Base-by-base conservation (phyloP, 1,284 basidiomycete species). In the Irpex sp. region DNA sequence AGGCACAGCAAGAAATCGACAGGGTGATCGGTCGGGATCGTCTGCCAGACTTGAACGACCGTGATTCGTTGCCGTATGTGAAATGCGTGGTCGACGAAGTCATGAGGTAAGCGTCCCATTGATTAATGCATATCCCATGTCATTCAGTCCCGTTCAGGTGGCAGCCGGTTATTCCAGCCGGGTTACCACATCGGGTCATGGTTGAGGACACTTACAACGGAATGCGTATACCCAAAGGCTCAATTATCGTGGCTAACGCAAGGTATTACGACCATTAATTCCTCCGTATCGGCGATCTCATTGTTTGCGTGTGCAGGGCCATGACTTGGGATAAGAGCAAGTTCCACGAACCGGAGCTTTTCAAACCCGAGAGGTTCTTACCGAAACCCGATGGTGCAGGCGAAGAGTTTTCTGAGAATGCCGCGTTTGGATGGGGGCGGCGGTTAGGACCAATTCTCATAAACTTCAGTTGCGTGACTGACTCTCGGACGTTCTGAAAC, bases 41-140 rank as follows among this genome's bases (percentile, higher is more conserved):
- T 21, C 61, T 68, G 4, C 65, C 65, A 6, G 63, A 64, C 21
- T 64, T 62, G 38, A 48, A 57, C 31, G 67, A 68, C 52, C 55
- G 63, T 15, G 65, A 66, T 47, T 58, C 61, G 4, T 49, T 68
- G 5, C 65, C 67, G 7, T 68, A 68, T 57, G 54, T 68, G 21
- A 37, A 61, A 9, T 58, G 58, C 19, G 59, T 66, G 34, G 26
- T 67, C 6, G 21, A 63, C 31, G 65, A 68, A 40, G 48, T 44
- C 11, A 55, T 63, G 37, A 60, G 68, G 54, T 69, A 19, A 38
- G 19, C n/a, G 26, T 44, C 40, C 8, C 15, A 44, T 44, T 44
- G 40, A 44, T 15, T 44, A 2, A 44, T 44, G 40, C 40, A 15
- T 15, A 11, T 15, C 8, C 40, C 8, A 44, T 9, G 11, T 44